These are phyloP conservation scores for Leccinellum luteum DNA, from an alignment of 768 basidiomycete species.

Conservation along the genomic window DNA sequence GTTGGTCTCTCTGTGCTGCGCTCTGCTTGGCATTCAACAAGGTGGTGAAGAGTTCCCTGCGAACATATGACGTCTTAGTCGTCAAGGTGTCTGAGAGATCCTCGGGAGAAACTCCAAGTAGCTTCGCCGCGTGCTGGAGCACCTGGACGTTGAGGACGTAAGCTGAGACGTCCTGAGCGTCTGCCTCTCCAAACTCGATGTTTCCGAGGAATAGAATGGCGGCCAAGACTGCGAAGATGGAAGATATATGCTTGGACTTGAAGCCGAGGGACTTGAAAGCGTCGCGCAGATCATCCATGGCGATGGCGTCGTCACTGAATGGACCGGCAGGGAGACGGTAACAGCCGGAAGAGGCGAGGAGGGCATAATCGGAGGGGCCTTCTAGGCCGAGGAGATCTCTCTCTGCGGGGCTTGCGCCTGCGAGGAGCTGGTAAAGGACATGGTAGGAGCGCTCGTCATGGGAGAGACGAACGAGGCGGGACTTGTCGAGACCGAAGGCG, in stretches of 20 bases:
- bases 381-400: conserved; percentile 53
- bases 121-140: conserved; percentile 46
- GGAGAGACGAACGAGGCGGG: conserved; percentile 47
- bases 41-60: conserved; percentile 57
- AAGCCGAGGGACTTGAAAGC: conserved; percentile 58
- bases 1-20: conserved; percentile 48
- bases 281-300: conserved; percentile 55
- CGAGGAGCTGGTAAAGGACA: conserved; percentile 63
- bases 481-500: conserved; percentile 63
- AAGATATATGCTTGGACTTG: conserved; percentile 55
- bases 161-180: conserved; percentile 53
- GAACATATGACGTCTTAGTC: conserved; percentile 55
- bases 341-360: conserved; percentile 57
- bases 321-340: conserved; percentile 64
- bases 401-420: conserved; percentile 55
- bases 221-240: conserved; percentile 52
- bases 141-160: conserved; percentile 44
- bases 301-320: conserved; percentile 58
- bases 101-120: conserved; percentile 53
- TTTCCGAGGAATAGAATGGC: conserved; percentile 59
- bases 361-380: conserved; percentile 55
- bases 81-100: conserved; percentile 54
- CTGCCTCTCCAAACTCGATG: conserved; percentile 54
- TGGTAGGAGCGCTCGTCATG: conserved; percentile 66
- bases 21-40: conserved; percentile 53